These are phyloP conservation scores for Lasiosphaeria ovina DNA, from an alignment of 495 filamentous ascomycete genomes.

Conservation along the genomic window DNA sequence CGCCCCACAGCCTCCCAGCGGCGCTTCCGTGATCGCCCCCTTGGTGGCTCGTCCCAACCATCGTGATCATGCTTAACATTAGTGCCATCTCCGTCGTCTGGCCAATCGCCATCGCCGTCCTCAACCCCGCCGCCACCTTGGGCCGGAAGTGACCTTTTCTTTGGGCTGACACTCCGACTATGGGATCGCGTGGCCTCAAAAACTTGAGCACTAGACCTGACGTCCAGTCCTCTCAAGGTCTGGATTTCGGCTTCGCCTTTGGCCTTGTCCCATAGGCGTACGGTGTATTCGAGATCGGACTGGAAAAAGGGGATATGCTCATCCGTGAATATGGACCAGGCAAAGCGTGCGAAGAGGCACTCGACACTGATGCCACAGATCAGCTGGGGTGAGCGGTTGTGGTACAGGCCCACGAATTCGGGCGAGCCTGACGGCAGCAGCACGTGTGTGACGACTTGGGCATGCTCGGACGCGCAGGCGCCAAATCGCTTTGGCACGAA, in stretches of 20 bases:
- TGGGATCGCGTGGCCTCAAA: slow-evolving; percentile 13
- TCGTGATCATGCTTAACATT: slow-evolving; percentile 1
- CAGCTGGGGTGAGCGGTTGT: slow-evolving; percentile 13
- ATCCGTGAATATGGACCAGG: slow-evolving; percentile 29
- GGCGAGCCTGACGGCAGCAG: slow-evolving; percentile 12
- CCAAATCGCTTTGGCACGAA: slow-evolving; percentile 11
- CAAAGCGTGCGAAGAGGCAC: slow-evolving; percentile 32
- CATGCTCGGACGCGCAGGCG: neutral
- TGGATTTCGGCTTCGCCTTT: slow-evolving; percentile 15
- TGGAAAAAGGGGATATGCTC: slow-evolving; percentile 18
- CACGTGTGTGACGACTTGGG: slow-evolving; percentile 15
- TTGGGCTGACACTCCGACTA: slow-evolving; percentile 15
- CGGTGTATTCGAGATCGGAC: slow-evolving; percentile 12
- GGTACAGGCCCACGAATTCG: slow-evolving; percentile 14
- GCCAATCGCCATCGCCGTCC: no score
- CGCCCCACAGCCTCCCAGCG: no score
- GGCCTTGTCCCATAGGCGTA: slow-evolving; percentile 15
- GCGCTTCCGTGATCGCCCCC: slow-evolving; percentile 13
- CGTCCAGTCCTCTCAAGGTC: slow-evolving; percentile 5
- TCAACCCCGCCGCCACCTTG: no score
- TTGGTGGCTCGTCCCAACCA: slow-evolving; percentile 10
- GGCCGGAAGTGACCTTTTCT: slow-evolving; percentile 3
- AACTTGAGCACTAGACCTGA: slow-evolving; percentile 5
- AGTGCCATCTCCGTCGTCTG: no score
- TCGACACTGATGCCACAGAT: slow-evolving; percentile 16